Evolutionary conservation across 169 alveolate genomes (phyloP), one percentile per base, ranked within the genome.

Genomic region (Plasmodium vinckei): DNA sequence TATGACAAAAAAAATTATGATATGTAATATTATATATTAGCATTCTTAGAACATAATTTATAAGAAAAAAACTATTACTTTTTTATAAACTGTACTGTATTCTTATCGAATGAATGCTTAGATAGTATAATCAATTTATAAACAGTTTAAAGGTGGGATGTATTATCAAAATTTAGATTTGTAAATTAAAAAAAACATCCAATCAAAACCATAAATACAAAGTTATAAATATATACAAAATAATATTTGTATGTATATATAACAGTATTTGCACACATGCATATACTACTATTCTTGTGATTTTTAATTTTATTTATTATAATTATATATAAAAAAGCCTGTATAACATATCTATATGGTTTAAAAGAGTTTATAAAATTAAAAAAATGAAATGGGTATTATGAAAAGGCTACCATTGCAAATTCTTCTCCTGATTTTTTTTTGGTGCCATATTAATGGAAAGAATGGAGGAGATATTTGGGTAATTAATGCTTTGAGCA

Each of bases 341-440:
- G 15, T 9, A 15, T 23, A 57, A 57, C 67, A 57, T 17, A 57
- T 13, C 0, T 51, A 51, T n/a, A 51, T n/a, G 3, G 59, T 51
- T 51, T 13, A n/a, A 9, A n/a, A 17, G 59, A 51, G 17, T n/a
- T 64, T 64, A 42, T 21, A 59, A 57, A 67, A 67, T 57, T 61
- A 19, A 73, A 73, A 73, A 73, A 73, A 73, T 73, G 88, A 73
- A 73, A 73, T 73, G 71, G 88, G 88, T 73, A 73, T 51, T 54
- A 61, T 65, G 69, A 73, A 73, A 73, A 73, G 88, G 73, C 17
- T 73, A 27, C 54, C 27, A 73, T 42, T 53, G 21, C 63, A 44
- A 60, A 53, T 44, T 44, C 47, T 39, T 27, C 15, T 73, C 47
- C 51, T 73, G 69, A 25, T 73, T 44, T 49, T 73, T 59, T 46